phyloP scores from a whole-genome alignment of 2,329 filamentous ascomycete species.

The Fusarium marasasianum region DNA sequence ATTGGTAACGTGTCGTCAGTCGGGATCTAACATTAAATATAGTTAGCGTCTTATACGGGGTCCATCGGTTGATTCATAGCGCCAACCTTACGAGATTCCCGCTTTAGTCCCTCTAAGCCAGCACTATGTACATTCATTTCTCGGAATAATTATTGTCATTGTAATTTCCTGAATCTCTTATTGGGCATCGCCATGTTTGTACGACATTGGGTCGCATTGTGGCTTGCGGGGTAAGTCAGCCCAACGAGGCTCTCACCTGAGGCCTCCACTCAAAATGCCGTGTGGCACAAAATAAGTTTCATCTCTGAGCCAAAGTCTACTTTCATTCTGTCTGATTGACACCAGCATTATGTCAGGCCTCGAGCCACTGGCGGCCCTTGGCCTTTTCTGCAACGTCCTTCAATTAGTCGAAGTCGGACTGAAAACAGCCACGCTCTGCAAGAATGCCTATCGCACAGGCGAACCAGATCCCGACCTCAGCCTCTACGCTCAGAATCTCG shows the following conservation, averaged over 20 bases:
- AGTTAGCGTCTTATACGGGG: rapidly evolving
- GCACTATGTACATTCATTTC: too few species aligned
- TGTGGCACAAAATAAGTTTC: too few species aligned
- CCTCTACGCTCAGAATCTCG: rapidly evolving
- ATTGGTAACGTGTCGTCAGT: rapidly evolving
- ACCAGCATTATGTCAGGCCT: not conserved
- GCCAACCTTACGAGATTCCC: not conserved
- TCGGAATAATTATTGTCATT: rapidly evolving
- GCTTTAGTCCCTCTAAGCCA: not conserved
- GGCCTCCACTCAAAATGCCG: not conserved
- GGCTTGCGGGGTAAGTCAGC: not conserved
- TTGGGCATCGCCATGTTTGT: not conserved
- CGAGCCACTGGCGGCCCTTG: not conserved
- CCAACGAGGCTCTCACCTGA: not conserved
- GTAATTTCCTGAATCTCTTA: rapidly evolving
- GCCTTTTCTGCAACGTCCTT: rapidly evolving
- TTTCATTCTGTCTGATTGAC: too few species aligned
- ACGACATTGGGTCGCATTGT: not conserved
- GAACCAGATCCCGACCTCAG: rapidly evolving
- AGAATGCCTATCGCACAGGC: rapidly evolving
- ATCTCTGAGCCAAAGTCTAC: too few species aligned
- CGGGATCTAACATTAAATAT: not conserved
- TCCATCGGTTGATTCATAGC: not conserved
- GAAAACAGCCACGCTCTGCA: not conserved
- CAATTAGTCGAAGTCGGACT: rapidly evolving